These are phyloP conservation scores for Monilinia fructigena DNA, from an alignment of 2,329 filamentous ascomycete genomes.

Conservation along the genomic window DNA sequence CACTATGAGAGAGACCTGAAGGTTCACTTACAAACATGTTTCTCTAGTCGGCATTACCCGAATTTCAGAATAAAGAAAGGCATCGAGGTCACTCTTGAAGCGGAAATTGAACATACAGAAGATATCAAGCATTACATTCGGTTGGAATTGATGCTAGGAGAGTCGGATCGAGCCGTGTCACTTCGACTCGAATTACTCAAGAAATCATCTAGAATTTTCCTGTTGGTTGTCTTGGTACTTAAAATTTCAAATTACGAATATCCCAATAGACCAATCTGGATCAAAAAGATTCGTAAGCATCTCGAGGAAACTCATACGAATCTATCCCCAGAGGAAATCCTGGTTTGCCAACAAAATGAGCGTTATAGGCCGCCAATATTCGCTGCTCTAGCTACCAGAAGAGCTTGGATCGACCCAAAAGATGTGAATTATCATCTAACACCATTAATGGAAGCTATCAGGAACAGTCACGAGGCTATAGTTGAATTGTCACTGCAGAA, in stretches of 20 bases:
- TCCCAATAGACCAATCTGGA: slow-evolving; percentile 33
- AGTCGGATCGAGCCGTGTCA: slow-evolving; percentile 24
- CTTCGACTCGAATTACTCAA: slow-evolving; percentile 27
- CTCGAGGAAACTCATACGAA: slow-evolving; percentile 41
- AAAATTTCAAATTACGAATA: slow-evolving; percentile 47
- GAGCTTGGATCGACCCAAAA: slow-evolving; percentile 17
- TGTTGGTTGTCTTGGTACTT: slow-evolving; percentile 31
- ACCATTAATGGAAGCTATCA: neutral
- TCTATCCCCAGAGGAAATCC: slow-evolving; percentile 27
- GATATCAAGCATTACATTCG: slow-evolving; percentile 38
- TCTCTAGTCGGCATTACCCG: slow-evolving; percentile 38
- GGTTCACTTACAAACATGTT: slow-evolving; percentile 32
- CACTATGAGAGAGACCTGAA: slow-evolving; percentile 23
- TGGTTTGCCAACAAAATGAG: slow-evolving; percentile 36
- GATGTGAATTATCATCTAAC: neutral
- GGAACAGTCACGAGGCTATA: neutral
- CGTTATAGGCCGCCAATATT: slow-evolving; percentile 42
- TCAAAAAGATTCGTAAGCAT: slow-evolving; percentile 40
- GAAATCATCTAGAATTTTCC: slow-evolving; percentile 30
- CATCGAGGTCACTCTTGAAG: slow-evolving; percentile 33
- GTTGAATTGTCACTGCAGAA: neutral
- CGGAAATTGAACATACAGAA: slow-evolving; percentile 34
- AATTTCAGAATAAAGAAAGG: slow-evolving; percentile 32
- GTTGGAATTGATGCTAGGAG: slow-evolving; percentile 31
- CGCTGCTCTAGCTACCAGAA: slow-evolving; percentile 40